phyloP scores from a whole-genome alignment of 441 rosid species.

The Adansonia madagascariensis region DNA sequence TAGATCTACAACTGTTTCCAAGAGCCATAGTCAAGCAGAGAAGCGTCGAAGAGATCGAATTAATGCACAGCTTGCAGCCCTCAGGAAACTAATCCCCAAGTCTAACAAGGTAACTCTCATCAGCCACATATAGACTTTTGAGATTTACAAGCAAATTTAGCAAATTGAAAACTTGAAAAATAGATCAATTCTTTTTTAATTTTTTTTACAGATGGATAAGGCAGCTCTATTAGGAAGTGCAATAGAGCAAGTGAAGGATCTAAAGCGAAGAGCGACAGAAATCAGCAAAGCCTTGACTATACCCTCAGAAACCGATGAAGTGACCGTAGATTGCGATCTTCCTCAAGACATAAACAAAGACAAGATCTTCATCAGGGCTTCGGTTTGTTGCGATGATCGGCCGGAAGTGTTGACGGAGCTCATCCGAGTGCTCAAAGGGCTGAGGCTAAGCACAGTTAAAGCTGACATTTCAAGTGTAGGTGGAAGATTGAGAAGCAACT shows the following conservation, averaged over 20 bases:
- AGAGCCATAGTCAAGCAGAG: slow-evolving; percentile 91
- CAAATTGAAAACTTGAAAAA: neutral
- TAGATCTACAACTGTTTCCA: slow-evolving; percentile 55
- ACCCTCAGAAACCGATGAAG: slow-evolving; percentile 79
- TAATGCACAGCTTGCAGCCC: slow-evolving; percentile 77
- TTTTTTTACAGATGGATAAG: slow-evolving; percentile 73
- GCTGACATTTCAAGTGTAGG: slow-evolving; percentile 75
- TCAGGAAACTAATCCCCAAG: slow-evolving; percentile 80
- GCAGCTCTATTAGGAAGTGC: slow-evolving; percentile 83
- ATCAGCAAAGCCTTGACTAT: slow-evolving; percentile 47
- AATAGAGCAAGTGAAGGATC: slow-evolving; percentile 74
- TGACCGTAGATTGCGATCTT: slow-evolving; percentile 53
- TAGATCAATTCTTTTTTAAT: neutral
- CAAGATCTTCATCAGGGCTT: slow-evolving; percentile 50
- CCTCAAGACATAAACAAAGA: slow-evolving; percentile 19
- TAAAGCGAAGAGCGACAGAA: slow-evolving; percentile 64
- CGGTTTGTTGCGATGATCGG: slow-evolving; percentile 82
- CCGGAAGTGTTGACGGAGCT: slow-evolving; percentile 78
- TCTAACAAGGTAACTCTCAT: slow-evolving; percentile 70
- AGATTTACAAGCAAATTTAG: neutral
- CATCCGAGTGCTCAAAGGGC: slow-evolving; percentile 53
- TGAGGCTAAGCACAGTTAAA: slow-evolving; percentile 48
- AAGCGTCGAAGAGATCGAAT: slow-evolving; percentile 89
- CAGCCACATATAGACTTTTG: neutral
- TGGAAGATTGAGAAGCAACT: slow-evolving; percentile 66